Conservation (phyloP, 140 eudicot genomes). For the Senecio squalidus region DNA sequence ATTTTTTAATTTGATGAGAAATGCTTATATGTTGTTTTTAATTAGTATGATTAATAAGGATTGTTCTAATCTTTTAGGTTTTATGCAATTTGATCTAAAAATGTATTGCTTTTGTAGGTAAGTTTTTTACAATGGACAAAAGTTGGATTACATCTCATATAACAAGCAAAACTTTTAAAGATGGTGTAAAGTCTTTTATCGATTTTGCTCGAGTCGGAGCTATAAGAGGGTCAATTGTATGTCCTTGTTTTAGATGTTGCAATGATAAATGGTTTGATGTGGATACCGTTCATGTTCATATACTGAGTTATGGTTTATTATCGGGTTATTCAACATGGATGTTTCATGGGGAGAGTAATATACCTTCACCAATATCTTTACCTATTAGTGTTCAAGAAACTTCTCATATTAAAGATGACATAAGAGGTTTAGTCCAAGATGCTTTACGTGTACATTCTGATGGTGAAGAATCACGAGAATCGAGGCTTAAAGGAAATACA, state of each 20-base stretch:
- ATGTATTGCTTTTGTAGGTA: too few species aligned
- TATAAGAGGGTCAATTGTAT: slow-evolving; percentile 3
- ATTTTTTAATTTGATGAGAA: too few species aligned
- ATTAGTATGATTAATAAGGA: too few species aligned
- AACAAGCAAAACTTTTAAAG: neutral
- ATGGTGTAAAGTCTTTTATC: too few species aligned
- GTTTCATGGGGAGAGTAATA: neutral
- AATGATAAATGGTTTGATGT: neutral
- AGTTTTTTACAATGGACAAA: neutral
- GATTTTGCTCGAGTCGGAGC: too few species aligned
- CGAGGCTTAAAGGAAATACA: neutral
- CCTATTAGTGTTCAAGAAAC: neutral
- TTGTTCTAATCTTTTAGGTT: too few species aligned
- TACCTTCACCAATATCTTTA: neutral
- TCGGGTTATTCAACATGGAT: neutral
- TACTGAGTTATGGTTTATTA: neutral
- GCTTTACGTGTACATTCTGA: neutral
- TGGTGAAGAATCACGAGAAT: neutral
- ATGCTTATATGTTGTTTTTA: too few species aligned
- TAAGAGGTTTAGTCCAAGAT: neutral
- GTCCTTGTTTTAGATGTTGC: neutral
- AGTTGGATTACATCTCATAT: slow-evolving; percentile 1
- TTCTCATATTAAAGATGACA: neutral
- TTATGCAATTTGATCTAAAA: too few species aligned
- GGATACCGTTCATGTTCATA: neutral